A percentile compares a stretch with the other conserved stretches of the same genome.
Conservation (phyloP, 495 filamentous ascomycete species). For the Daldinia vernicosa region DNA sequence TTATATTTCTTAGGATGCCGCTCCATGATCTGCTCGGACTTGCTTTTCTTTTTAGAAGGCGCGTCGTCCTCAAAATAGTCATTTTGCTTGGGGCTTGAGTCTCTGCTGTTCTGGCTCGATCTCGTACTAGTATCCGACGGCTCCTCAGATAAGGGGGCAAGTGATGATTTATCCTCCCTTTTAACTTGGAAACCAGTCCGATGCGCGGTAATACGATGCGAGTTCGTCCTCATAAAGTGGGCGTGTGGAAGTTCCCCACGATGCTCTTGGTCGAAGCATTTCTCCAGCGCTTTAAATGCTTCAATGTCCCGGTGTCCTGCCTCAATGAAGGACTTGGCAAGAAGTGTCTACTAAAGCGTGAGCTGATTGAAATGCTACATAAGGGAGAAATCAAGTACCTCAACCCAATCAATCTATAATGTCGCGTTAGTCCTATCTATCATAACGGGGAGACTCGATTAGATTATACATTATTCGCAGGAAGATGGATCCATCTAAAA, state of each 20-base stretch:
- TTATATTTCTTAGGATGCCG: constrained; percentile 46
- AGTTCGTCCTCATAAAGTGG: constrained; percentile 72
- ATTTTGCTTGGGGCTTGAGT: constrained; percentile 23
- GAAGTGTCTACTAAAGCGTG: constrained; percentile 59
- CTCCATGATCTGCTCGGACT: constrained; percentile 44
- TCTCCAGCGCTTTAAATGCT: constrained; percentile 72
- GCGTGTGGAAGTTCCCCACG: constrained; percentile 69
- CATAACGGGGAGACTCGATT: constrained; percentile 13
- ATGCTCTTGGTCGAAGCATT: constrained; percentile 71
- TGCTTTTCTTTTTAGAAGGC: constrained; percentile 52
- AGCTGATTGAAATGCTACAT: constrained; percentile 65
- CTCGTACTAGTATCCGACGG: constrained; percentile 36
- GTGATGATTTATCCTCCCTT: constrained; percentile 45
- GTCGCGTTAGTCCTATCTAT: constrained; percentile 30
- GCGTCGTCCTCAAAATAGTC: constrained; percentile 45
- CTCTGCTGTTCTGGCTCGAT: constrained; percentile 28
- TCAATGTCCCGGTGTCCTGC: constrained; percentile 71
- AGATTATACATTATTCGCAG: constrained; percentile 56
- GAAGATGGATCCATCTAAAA: constrained; percentile 77
- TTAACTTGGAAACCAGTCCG: constrained; percentile 53
- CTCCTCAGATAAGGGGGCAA: constrained; percentile 41
- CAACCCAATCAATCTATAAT: constrained; percentile 48
- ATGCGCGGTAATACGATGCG: constrained; percentile 64
- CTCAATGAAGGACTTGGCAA: constrained; percentile 74
- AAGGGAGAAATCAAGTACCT: constrained; percentile 40